A percentile compares a stretch with the other conserved stretches of the same genome.
Conservation (phyloP, 163 green algal species). For the Chlorella variabilis region DNA sequence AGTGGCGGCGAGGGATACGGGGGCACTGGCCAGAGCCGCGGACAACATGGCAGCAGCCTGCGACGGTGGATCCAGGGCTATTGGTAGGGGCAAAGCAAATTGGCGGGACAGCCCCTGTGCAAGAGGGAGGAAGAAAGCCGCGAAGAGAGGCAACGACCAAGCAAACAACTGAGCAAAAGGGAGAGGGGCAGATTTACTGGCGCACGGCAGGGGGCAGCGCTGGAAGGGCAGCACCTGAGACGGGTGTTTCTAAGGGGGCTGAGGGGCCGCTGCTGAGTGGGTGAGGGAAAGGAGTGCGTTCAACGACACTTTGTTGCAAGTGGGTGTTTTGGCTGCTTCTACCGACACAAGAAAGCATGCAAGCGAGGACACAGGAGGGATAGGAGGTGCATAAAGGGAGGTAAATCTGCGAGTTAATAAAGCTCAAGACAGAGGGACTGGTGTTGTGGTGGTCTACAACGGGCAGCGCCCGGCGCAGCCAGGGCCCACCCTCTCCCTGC, state of each 20-base stretch:
- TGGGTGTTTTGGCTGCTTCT: slow-evolving; percentile 22
- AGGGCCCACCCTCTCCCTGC: neutral
- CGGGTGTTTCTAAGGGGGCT: neutral
- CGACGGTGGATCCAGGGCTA: neutral
- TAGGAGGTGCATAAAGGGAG: slow-evolving; percentile 6
- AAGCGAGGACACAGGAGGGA: neutral
- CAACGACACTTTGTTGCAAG: slow-evolving; percentile 37
- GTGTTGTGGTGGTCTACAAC: neutral
- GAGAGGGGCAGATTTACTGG: too few relatives aligned
- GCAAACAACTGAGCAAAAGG: neutral
- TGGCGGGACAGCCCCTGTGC: neutral
- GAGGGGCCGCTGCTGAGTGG: neutral
- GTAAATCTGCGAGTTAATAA: neutral
- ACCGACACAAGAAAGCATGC: neutral
- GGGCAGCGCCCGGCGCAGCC: neutral
- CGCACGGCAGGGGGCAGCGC: neutral
- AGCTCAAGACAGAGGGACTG: neutral
- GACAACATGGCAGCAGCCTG: too few relatives aligned
- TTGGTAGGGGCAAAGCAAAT: neutral
- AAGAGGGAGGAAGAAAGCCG: neutral
- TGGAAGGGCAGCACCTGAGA: neutral
- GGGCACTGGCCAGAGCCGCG: neutral
- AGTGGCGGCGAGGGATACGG: too few relatives aligned
- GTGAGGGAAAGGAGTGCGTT: neutral
- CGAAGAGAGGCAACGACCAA: neutral